These are phyloP conservation scores for Saccharata proteae DNA, from an alignment of 2,329 filamentous ascomycete species.

Conservation along the genomic window DNA sequence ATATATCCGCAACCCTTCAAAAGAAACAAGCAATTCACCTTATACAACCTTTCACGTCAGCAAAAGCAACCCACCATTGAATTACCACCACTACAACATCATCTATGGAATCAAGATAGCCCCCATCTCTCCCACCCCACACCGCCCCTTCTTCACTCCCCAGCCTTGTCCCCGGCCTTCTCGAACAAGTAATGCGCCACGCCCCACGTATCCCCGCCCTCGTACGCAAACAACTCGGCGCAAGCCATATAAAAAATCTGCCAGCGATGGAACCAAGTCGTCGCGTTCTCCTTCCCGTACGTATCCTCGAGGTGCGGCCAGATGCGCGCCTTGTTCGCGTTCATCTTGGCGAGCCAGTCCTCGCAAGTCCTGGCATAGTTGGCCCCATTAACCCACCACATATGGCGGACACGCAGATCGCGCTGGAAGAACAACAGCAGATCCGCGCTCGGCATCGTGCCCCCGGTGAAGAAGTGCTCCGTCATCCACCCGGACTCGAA, in stretches of 20 bases:
- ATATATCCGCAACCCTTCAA: no score
- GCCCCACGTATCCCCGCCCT: constrained; percentile 55
- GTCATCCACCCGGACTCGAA: constrained; percentile 66
- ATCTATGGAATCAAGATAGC: no score
- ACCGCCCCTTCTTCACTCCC: no score
- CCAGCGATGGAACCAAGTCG: constrained; percentile 58
- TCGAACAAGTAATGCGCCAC: constrained; percentile 56
- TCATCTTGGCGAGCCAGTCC: constrained; percentile 48
- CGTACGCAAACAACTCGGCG: constrained; percentile 55
- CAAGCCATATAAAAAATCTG: constrained; percentile 63
- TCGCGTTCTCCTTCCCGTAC: constrained; percentile 48
- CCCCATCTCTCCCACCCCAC: no score
- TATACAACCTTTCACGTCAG: no score
- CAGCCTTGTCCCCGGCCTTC: no score
- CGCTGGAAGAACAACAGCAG: constrained; percentile 55
- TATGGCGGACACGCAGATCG: constrained; percentile 45
- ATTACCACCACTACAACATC: no score
- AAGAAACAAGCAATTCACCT: no score
- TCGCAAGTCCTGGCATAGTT: constrained; percentile 62
- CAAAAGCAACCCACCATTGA: no score
- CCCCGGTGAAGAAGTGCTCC: constrained; percentile 60
- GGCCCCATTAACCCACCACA: constrained; percentile 61
- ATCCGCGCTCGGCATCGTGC: constrained; percentile 59
- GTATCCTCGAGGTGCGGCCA: constrained; percentile 54
- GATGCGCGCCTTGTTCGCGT: constrained; percentile 44